Evolutionary conservation across 331 rosid genomes (phyloP), one percentile per base, ranked within the genome.

Genomic region (Quercus tomentella): DNA sequence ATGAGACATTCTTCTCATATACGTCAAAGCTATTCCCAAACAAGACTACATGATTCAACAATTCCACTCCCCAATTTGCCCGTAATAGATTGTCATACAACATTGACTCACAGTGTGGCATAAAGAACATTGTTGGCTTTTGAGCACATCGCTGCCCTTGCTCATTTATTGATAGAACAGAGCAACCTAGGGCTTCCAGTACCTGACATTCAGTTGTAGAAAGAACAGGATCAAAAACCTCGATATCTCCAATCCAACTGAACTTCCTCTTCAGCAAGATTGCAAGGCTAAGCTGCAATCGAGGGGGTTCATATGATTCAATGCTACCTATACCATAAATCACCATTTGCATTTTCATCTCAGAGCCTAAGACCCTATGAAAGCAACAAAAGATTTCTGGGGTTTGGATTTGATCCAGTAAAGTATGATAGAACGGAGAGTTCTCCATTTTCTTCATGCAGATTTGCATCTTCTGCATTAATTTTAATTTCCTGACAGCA

Each of bases 81-180:
- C 56, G 91, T 85, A 95, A 83, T 57, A 93, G 93, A 85, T 93
- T 95, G 88, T 86, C 84, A 62, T 95, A 95, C 66, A 95, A 77
- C 87, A 82, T 91, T 14, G 94, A 96, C 80, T 91, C 97, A 65
- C 96, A 92, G 78, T 93, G 97, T 16, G 99, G 97, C 99, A 95
- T 93, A 84, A 90, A 91, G 86, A 90, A 93, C 84, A 95, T 1
- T 0, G 94, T 95, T 25, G 97, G 94, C 76, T 86, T 88, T 28
- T 70, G 10, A 2, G 88, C 97, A 80, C 81, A 80, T 45, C 97
- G 88, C 80, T 87, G 81, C 3, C 97, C 97, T 41, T 89, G 90
- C 84, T 95, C 96, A 5, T 95, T 93, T 45, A 86, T 21, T 1
- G 94, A 83, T 41, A 90, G 79, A 74, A 91, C 94, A 18, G 90